Base-by-base conservation (phyloP, 2,329 filamentous ascomycete genomes). In the Fonsecaea monophora region DNA sequence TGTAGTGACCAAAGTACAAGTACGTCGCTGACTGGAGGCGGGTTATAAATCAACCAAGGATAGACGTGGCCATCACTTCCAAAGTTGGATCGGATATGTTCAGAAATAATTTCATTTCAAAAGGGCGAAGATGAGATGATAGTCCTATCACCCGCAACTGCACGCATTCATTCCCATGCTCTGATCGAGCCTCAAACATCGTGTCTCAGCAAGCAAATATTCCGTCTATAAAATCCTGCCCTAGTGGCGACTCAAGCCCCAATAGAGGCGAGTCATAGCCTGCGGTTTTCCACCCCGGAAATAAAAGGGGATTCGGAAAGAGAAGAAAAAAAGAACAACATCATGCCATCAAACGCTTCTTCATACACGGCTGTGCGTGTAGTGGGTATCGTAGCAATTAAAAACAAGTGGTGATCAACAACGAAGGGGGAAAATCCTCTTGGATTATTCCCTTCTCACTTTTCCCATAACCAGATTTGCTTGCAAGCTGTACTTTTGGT, bases 331-430 rank as follows among this genome's bases (percentile, higher is more conserved):
- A 10, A 42, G 7, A 18, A 15, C 13, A 42, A 50, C 10, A 12
- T 18, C 15, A 12, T 25, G 18, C 12, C 45, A 10, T 50, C 10
- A 50, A 50, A 25, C 21, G 9, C 25, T 25, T 38, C 15, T 25
- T 50, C 45, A 25, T 25, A 50, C 45, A 50, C 15, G 18, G 9
- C 25, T 50, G 4, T 50, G 18, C 10, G 45, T 50, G 45, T 50
- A 25, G 45, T 50, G 45, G 45, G 45, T 50, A 50, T 50, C 45
- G 25, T 25, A 25, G 12, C 45, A 50, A 50, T 25, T 50, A 9
- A 50, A 25, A 25, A 50, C 10, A 9, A 1, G 9, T 25, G 9
- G 18, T 50, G 18, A 50, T 12, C 21, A 50, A 42, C 4, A 3
- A 50, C 9, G 9, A 4, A 50, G 10, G 18, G 18, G 18, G 1